These are phyloP conservation scores for Mortierella sp. DNA, from an alignment of 371 early-diverging fungal genomes.

Conservation along the genomic window DNA sequence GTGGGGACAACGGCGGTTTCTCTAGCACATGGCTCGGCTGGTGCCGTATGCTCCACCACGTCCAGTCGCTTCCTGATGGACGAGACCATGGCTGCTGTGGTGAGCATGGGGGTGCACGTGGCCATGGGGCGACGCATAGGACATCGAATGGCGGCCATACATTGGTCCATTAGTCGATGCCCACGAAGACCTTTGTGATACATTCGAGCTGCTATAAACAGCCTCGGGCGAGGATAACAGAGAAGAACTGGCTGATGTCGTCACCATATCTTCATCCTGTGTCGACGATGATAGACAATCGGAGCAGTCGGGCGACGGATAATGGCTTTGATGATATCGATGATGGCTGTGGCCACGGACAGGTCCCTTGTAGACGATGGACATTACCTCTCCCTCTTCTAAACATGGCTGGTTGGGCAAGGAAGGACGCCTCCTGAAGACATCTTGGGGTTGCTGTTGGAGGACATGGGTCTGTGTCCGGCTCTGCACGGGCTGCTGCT, in stretches of 20 bases:
- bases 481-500: constrained; percentile 9
- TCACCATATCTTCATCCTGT: constrained; percentile 21
- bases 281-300: constrained; percentile 5
- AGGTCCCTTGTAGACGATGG: constrained; percentile 29
- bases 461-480: constrained; percentile 10
- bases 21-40: constrained; percentile 40
- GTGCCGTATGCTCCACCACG: constrained; percentile 10
- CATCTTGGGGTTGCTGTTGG: constrained; percentile 33
- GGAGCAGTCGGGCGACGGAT: constrained; percentile 39
- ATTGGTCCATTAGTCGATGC: background rate
- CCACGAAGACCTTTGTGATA: constrained; percentile 7
- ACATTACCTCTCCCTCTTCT: constrained; percentile 45
- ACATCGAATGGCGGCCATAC: constrained; percentile 31
- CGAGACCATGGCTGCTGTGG: background rate
- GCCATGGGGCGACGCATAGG: constrained; percentile 5
- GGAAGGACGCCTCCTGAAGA: constrained; percentile 42
- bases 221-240: constrained; percentile 14
- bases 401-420: constrained; percentile 49
- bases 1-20: too few relatives aligned
- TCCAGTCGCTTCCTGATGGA: constrained; percentile 9
- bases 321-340: constrained; percentile 28
- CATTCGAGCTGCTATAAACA: background rate
- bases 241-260: background rate
- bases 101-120: constrained; percentile 20
- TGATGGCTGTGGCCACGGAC: constrained; percentile 1